Evolutionary conservation across 73 alveolate species (phyloP), one percentile per base, ranked within the genome.

Genomic region (Paramecium octaurelia): DNA sequence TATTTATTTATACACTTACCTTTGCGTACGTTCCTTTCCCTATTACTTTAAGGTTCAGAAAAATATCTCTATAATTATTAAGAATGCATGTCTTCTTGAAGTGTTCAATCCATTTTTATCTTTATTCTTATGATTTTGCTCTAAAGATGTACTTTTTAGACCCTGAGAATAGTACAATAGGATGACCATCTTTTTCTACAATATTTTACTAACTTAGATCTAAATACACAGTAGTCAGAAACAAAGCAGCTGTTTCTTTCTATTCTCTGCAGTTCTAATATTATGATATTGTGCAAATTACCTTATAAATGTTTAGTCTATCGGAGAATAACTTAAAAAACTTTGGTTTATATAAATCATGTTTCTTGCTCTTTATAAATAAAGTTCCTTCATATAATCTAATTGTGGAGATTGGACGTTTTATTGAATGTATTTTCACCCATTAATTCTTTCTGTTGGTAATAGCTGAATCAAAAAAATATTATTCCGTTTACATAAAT

Each of bases 1-100:
- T 64, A 64, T 31, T 64, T 31, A 64, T 64, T 27, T 0, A 14
- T 23, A 2, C 29, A 27, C 20, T 27, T 64, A 64, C 91, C 75
- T 80, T 80, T 40, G 91, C 91, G 21, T 16, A 80, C 1, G 91
- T 42, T 16, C 91, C 91, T 48, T 80, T 80, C 7, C 91, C 91
- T 21, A 80, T 44, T 3, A 80, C 91, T 80, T 80, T 80, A 18
- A 80, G 75, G 35, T 80, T 80, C 8, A 80, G 29, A 48, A 31
- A 80, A 16, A 18, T 23, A 23, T 80, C 91, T 42, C 91, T 36
- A 46, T 80, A 80, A 23, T 44, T 48, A 23, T 42, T 40, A 6
- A 80, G 75, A 44, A 80, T 80, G 77, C 91, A 80, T 4, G 91
- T 80, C 31, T 44, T 31, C 20, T 44, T 42, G 9, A 80, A 24